Evolutionary conservation across 495 filamentous ascomycete species (phyloP).

Genomic region (Trichoderma erinaceum): DNA sequence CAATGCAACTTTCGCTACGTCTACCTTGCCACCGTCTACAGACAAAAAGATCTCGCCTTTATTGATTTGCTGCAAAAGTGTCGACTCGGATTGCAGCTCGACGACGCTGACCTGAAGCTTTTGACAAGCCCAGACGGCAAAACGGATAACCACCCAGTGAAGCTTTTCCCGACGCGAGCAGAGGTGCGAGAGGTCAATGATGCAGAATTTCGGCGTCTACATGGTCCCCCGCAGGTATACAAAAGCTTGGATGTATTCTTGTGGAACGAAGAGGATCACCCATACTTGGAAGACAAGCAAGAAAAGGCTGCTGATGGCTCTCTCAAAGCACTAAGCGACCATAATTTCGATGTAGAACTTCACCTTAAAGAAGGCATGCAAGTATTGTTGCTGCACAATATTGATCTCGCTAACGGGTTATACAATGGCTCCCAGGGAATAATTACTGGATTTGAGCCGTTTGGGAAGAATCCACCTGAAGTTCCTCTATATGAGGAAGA

Average conservation of each 20-base stretch:
- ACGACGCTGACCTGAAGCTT: not conserved
- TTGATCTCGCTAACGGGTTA: conserved; percentile 56
- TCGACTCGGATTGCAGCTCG: not conserved
- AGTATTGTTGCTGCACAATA: conserved; percentile 92
- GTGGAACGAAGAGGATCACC: not conserved
- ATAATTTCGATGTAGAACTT: conserved; percentile 40
- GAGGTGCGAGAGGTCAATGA: not conserved
- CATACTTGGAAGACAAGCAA: not conserved
- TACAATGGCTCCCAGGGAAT: not conserved
- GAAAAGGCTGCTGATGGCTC: not conserved
- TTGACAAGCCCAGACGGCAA: not conserved
- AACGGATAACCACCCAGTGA: not conserved
- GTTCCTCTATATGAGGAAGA: not conserved
- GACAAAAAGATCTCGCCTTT: not conserved
- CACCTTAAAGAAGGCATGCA: conserved; percentile 79
- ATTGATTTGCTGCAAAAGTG: not conserved
- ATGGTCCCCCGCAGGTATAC: not conserved
- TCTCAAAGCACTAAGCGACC: conserved; percentile 20
- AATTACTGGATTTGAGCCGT: not conserved
- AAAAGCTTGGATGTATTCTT: not conserved
- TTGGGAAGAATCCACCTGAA: not conserved
- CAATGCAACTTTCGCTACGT: conserved; percentile 32
- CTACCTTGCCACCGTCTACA: conserved; percentile 30
- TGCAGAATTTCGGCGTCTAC: not conserved
- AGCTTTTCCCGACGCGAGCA: not conserved